Conservation (phyloP, 148 eudicot genomes). For the Vaccinium corymbosum region DNA sequence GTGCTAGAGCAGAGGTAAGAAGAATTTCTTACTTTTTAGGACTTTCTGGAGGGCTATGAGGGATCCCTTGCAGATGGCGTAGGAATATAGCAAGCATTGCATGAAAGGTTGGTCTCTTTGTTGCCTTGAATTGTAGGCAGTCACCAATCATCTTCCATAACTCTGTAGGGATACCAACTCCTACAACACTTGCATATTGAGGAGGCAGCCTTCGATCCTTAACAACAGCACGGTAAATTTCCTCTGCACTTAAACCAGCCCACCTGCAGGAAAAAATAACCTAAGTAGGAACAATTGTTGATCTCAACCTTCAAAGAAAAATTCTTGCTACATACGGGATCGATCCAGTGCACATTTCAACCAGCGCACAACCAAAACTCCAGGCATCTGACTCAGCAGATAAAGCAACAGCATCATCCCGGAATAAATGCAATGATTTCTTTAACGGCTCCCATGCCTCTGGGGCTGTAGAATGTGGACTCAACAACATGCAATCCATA, state of each 20-base stretch:
- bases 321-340: constrained; percentile 57
- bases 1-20: background rate
- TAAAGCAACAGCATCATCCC: constrained; percentile 88
- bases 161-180: constrained; percentile 90
- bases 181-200: constrained; percentile 92
- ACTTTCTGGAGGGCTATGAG: constrained; percentile 84
- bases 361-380: constrained; percentile 97
- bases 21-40: constrained; percentile 63
- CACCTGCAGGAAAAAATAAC: constrained; percentile 53
- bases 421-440: constrained; percentile 66
- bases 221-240: constrained; percentile 78
- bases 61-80: constrained; percentile 82
- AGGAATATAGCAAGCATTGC: constrained; percentile 78
- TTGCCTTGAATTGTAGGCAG: constrained; percentile 79
- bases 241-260: constrained; percentile 87
- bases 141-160: constrained; percentile 98
- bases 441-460: constrained; percentile 95
- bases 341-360: constrained; percentile 96
- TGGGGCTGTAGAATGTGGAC: constrained; percentile 91
- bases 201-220: constrained; percentile 80
- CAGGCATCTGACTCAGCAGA: constrained; percentile 91
- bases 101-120: constrained; percentile 82
- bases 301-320: constrained; percentile 10
- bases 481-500: constrained; percentile 90
- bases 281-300: background rate